Evolutionary conservation across 805 yeast genomes (phyloP).

Genomic region (Candida pseudofarinosa): DNA sequence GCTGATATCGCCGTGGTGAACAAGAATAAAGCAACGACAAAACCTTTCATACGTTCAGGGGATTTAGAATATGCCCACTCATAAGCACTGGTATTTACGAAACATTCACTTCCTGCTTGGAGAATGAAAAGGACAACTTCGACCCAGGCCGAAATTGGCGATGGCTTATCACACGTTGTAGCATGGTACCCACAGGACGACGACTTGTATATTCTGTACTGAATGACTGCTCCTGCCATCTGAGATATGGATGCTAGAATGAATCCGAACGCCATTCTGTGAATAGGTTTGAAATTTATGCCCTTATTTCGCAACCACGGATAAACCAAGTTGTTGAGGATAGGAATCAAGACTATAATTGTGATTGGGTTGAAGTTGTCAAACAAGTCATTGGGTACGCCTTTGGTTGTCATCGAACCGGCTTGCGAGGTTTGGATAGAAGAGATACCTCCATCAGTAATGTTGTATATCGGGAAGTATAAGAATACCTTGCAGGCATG

Average conservation of each 20-base stretch:
- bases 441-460: constrained; percentile 42
- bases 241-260: constrained; percentile 44
- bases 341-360: constrained; percentile 48
- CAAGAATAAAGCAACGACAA: constrained; percentile 45
- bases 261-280: constrained; percentile 47
- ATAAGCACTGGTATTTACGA: constrained; percentile 49
- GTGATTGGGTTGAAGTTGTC: constrained; percentile 52
- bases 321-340: constrained; percentile 44
- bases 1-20: constrained; percentile 45
- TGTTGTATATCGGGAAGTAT: constrained; percentile 34
- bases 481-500: constrained; percentile 43
- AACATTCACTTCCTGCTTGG: constrained; percentile 51
- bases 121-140: constrained; percentile 26
- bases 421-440: constrained; percentile 41
- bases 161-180: constrained; percentile 27
- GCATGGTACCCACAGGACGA: constrained; percentile 51
- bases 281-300: constrained; percentile 40
- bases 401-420: constrained; percentile 48
- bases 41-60: constrained; percentile 47
- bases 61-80: constrained; percentile 53
- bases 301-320: constrained; percentile 41
- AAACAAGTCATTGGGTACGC: constrained; percentile 55
- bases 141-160: constrained; percentile 33
- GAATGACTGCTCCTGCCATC: constrained; percentile 48
- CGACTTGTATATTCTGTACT: constrained; percentile 43